A percentile compares a stretch with the other conserved stretches of the same genome.
Evolutionary conservation across 1,139 yeast genomes (phyloP).

Genomic region (Debaryomyces coudertii): DNA sequence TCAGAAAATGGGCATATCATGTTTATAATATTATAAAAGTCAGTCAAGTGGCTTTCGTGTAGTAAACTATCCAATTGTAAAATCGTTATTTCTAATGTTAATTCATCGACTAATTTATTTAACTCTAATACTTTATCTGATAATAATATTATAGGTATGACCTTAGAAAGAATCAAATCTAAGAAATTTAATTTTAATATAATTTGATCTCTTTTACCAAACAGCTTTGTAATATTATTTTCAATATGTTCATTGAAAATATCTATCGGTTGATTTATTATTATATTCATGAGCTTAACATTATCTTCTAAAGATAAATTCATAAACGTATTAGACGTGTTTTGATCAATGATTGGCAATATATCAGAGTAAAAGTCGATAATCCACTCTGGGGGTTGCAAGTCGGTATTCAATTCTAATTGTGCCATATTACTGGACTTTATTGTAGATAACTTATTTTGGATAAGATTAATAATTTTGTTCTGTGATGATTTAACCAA

Average conservation of each 20-base stretch:
- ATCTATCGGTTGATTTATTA: constrained; percentile 54
- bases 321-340: constrained; percentile 41
- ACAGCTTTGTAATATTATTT: constrained; percentile 23
- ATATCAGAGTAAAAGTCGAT: constrained; percentile 56
- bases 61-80: constrained; percentile 50
- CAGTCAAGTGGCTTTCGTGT: constrained; percentile 52
- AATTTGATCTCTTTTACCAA: constrained; percentile 35
- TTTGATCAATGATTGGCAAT: constrained; percentile 52
- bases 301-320: constrained; percentile 38
- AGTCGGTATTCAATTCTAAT: constrained; percentile 46
- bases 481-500: constrained; percentile 39
- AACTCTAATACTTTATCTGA: constrained; percentile 45
- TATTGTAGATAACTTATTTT: constrained; percentile 46
- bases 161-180: constrained; percentile 60
- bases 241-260: constrained; percentile 42
- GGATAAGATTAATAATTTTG: constrained; percentile 43
- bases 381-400: constrained; percentile 77
- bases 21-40: constrained; percentile 63
- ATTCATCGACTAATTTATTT: constrained; percentile 34
- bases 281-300: constrained; percentile 33
- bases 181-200: constrained; percentile 60
- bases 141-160: constrained; percentile 48
- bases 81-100: constrained; percentile 40
- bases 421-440: constrained; percentile 44
- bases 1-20: constrained; percentile 71